Evolutionary conservation across 352 stramenopile species (phyloP), one percentile per base, ranked within the genome.

Genomic region (Blastocystis sp.): DNA sequence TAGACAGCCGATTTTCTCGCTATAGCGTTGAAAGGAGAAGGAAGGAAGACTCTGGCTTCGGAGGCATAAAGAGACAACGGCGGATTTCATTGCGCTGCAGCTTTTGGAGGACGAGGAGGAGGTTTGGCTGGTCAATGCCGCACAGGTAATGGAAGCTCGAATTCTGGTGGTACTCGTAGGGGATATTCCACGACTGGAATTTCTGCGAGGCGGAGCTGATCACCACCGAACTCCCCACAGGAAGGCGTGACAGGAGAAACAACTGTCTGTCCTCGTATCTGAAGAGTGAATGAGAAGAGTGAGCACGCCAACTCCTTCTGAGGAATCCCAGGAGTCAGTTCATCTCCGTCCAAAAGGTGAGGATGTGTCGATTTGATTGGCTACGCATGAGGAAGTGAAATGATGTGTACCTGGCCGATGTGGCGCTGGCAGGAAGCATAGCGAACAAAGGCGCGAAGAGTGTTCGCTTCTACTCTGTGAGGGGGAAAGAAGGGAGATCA

Each of bases 141-240:
- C 78, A 88, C 21, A 88, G 34, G 23, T 88, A 88, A 28, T 88
- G 64, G 45, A 88, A 88, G 48, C 45, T 88, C 3, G 78, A 76
- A 71, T 88, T 88, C 43, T 88, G 78, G n/a, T 65, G 62, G 52
- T 88, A 88, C n/a, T 69, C 56, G 66, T 88, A 88, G 14, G 78
- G 78, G 62, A 88, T 88, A 61, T 53, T 88, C 78, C 78, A 88
- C 17, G 64, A 79, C 61, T 79, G 64, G 48, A 62, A 88, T 62
- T 88, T 88, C 43, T 69, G 41, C 5, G 78, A 88, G 23, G 78
- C 62, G n/a, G 78, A 78, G 34, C n/a, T 56, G 9, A 88, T 34
- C 4, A 88, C 34, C 19, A 70, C 67, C 40, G 62, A 23, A 78
- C 78, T 88, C 28, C 67, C 67, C 41, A 79, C 28, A 62, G 78